These are phyloP conservation scores for Rhypophila decipiens DNA, from an alignment of 495 filamentous ascomycete species.

Conservation along the genomic window DNA sequence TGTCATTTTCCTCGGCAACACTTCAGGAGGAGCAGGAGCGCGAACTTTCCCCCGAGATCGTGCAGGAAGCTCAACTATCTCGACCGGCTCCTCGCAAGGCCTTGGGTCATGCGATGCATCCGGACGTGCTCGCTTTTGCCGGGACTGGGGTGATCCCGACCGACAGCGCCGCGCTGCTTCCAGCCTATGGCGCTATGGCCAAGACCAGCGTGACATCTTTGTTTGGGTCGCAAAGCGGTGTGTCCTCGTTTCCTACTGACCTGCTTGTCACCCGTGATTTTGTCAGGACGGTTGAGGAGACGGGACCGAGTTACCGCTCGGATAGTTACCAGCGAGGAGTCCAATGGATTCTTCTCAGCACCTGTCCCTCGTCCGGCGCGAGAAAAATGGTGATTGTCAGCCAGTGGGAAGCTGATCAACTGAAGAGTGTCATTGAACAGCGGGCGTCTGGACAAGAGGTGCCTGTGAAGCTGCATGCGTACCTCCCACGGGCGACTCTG, in stretches of 20 bases:
- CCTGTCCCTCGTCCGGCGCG: too few relatives aligned
- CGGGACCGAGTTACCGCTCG: constrained; percentile 5
- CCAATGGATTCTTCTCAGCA: constrained; percentile 56
- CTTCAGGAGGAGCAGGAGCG: constrained; percentile 67
- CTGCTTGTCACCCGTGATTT: constrained; percentile 55
- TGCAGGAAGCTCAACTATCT: constrained; percentile 52
- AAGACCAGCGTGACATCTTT: constrained; percentile 19
- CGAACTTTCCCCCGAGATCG: constrained; percentile 57
- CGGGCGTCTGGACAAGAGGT: too few relatives aligned
- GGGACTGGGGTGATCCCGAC: constrained; percentile 2
- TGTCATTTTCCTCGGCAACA: not conserved
- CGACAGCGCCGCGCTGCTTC: constrained; percentile 28
- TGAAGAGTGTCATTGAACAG: constrained; percentile 33
- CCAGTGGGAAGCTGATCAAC: constrained; percentile 52
- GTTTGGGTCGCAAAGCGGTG: constrained; percentile 14
- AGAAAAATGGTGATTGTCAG: constrained; percentile 50
- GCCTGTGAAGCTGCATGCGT: constrained; percentile 53
- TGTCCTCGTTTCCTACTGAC: constrained; percentile 28
- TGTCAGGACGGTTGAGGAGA: constrained; percentile 34
- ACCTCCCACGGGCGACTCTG: constrained; percentile 47
- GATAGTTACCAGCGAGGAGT: constrained; percentile 53
- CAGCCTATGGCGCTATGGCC: constrained; percentile 41
- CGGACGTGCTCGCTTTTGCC: constrained; percentile 32
- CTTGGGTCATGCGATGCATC: constrained; percentile 36
- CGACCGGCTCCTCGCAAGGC: constrained; percentile 36